phyloP scores from a whole-genome alignment of 208 protist genomes.

The Lotmaria passim region DNA sequence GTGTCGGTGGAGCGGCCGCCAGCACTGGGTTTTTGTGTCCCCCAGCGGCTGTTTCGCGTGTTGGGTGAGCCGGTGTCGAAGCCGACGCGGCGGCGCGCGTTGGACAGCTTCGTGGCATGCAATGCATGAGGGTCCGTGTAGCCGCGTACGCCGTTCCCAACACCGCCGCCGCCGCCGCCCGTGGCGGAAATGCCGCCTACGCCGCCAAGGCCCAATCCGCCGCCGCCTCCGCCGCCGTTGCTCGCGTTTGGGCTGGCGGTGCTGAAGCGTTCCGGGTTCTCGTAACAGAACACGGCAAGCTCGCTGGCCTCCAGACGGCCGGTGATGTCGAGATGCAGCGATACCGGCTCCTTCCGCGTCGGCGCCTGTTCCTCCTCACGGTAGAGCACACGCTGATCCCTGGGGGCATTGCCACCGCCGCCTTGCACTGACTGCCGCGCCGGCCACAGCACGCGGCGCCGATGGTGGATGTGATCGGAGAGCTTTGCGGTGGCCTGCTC shows the following conservation, averaged over 20 bases:
- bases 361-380: conserved; percentile 13
- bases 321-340: conserved; percentile 53
- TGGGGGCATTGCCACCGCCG: background rate
- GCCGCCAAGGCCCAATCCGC: background rate
- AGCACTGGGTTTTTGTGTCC: background rate
- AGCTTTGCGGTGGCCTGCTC: conserved; percentile 44
- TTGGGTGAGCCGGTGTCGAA: conserved; percentile 15
- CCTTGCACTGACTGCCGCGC: background rate
- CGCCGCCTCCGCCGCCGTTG: conserved; percentile 1
- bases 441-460: background rate
- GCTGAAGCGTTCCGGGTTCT: conserved; percentile 30
- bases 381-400: conserved; percentile 8
- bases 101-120: conserved; percentile 1
- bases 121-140: conserved; percentile 6
- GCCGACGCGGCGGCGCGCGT: conserved; percentile 25
- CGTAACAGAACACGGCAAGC: conserved; percentile 47
- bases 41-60: conserved; percentile 7
- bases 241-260: background rate
- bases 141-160: too few relatives aligned
- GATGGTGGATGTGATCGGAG: conserved; percentile 1
- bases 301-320: conserved; percentile 55
- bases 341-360: conserved; percentile 8
- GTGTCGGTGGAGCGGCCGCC: background rate
- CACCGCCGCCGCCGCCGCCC: background rate
- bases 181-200: background rate